Conservation (phyloP, 164 flowering plant genomes). For the Magnolia kwangsiensis region DNA sequence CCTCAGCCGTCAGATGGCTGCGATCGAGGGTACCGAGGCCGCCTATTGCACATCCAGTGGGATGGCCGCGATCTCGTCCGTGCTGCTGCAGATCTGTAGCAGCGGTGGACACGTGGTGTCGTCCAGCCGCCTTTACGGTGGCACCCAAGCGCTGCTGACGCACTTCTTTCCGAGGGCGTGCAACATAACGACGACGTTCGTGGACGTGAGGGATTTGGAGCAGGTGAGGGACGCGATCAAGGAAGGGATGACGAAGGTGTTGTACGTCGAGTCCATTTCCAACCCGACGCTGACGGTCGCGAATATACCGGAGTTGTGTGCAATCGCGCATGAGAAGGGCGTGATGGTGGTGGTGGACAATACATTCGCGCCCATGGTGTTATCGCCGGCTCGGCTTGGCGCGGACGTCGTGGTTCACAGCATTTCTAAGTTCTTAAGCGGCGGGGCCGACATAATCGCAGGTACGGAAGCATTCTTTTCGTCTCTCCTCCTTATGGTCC, state of each 20-base stretch:
- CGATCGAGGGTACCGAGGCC: constrained; percentile 92
- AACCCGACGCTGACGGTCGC: constrained; percentile 85
- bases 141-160: constrained; percentile 81
- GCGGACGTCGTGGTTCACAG: constrained; percentile 95
- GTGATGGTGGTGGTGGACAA: constrained; percentile 82
- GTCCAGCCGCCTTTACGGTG: constrained; percentile 68
- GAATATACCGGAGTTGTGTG: constrained; percentile 56
- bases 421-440: constrained; percentile 83
- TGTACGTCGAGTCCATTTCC: constrained; percentile 75
- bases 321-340: constrained; percentile 71
- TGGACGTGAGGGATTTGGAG: constrained; percentile 46
- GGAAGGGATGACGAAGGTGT: constrained; percentile 58
- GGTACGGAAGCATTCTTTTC: constrained; percentile 30
- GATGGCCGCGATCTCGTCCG: constrained; percentile 86
- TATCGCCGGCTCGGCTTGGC: constrained; percentile 83
- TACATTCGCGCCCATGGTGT: constrained; percentile 85
- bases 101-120: constrained; percentile 87
- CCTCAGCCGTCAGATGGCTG: constrained; percentile 90
- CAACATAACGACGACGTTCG: constrained; percentile 76
- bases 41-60: constrained; percentile 96
- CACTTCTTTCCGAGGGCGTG: constrained; percentile 72
- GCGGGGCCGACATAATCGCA: constrained; percentile 89
- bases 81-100: constrained; percentile 68
- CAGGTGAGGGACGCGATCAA: constrained; percentile 47
- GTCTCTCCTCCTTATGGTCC: too few relatives aligned